Base-by-base conservation (phyloP, 2,329 filamentous ascomycete species). In the Scleromitrula shiraiana region DNA sequence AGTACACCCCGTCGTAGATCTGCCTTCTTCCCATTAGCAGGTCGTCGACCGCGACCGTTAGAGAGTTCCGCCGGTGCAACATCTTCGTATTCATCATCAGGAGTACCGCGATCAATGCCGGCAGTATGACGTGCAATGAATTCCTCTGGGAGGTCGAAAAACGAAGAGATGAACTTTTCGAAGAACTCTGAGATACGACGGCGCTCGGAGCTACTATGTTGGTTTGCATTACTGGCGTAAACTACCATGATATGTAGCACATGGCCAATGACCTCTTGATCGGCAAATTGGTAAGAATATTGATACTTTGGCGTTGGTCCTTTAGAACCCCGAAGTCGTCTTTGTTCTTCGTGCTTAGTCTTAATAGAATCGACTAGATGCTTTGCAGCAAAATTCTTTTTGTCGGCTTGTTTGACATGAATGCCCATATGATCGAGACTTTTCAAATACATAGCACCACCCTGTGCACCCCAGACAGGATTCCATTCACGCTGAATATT, bases 391-490 rank as follows among this genome's bases (percentile, higher is more conserved):
- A 96, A 86, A 56, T 88, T 84, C 57, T 89, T 85, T 77, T 97
- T 97, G 68, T 98, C 93, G 30, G 78, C 82, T 54, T 83, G 80
- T 69, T 93, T 95, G 60, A 88, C 86, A 45, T 88, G 83, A 51
- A 95, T 89, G 17, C 89, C 89, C 77, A 97, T 95, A 62, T 98
- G 93, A 62, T 98, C 93, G 44, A 98, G 79, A 65, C 89, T 95
- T 71, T 89, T 94, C 69, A 94, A 87, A 68, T 96, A 95, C 71
- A 95, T 91, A 61, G 85, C 83, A 63, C 95, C 85, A 20, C 91
- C 97, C 69, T 97, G 93, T 41, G 88, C 83, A 54, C 93, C 88
- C 93, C 93, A 98, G 7, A 98, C 89, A 68, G 96, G 96, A 67
- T 97, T 90, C 93, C 93, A 98, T 64, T 98, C 94, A 26, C 93